phyloP scores from a whole-genome alignment of 2,329 filamentous ascomycete species.

The Ophiostoma himal-ulmi region DNA sequence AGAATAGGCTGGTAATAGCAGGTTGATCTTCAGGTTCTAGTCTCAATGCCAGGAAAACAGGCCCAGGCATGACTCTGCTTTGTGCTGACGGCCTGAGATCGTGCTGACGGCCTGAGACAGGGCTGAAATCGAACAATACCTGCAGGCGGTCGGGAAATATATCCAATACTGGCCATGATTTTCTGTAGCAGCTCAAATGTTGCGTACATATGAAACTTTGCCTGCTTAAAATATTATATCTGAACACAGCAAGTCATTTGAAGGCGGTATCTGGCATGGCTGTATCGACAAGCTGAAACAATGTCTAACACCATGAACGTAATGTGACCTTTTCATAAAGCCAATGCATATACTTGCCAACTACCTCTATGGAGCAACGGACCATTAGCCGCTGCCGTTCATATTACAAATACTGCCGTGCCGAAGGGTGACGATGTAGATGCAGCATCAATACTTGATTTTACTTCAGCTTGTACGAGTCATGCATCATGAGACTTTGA shows the following conservation, averaged over 20 bases:
- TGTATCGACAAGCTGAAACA: background rate
- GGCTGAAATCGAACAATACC: background rate
- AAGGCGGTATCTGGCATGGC: background rate
- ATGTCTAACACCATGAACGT: background rate
- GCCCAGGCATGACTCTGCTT: background rate
- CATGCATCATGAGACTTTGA: background rate
- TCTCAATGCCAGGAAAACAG: background rate
- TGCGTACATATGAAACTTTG: background rate
- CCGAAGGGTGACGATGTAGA: background rate
- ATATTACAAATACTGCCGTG: background rate
- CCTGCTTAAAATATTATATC: background rate
- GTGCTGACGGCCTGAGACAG: slow-evolving; percentile 3
- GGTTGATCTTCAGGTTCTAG: background rate
- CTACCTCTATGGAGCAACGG: background rate
- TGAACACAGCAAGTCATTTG: background rate
- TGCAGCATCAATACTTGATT: background rate
- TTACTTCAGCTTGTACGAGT: background rate
- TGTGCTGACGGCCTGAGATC: slow-evolving; percentile 2
- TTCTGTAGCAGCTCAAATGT: background rate
- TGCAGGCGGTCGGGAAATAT: slow-evolving; percentile 3
- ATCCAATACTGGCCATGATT: background rate
- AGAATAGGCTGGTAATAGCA: background rate
- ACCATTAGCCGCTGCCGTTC: background rate
- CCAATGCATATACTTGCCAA: background rate
- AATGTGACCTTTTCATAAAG: background rate